Evolutionary conservation across 192 early-diverging fungal genomes (phyloP), one percentile per base, ranked within the genome.

Genomic region (Coemansia sp.): DNA sequence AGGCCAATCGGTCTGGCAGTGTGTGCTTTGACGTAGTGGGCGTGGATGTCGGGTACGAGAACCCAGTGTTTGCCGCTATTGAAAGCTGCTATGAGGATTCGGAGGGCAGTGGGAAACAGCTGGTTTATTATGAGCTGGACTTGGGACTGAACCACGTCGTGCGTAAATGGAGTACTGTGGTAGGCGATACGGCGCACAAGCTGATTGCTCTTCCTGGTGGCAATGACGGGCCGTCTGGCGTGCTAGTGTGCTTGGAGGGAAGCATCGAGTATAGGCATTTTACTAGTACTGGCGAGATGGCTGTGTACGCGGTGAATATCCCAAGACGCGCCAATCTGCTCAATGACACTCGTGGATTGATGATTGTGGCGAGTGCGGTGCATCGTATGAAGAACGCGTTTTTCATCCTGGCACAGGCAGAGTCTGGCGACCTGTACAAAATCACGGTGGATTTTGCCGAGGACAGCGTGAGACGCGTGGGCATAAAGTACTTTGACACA

Each of bases 61-160:
- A 98, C 78, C 98, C 98, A 11, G 87, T 97, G 43, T 99, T 99
- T 87, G 98, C 97, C 1, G 90, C 91, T 57, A 75, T 99, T 47
- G 98, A 99, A 76, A 86, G 90, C 1, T 91, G 90, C 76, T 95
- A 95, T 71, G 85, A 87, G 22, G 97, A 94, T 92, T 66, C 90
- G 89, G 12, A 87, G 89, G 73, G 83, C 86, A 29, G 27, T 29
- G 8, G 90, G 92, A 93, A 93, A 83, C 92, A 95, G 89, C 86
- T 99, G 70, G 93, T 90, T 34, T 97, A 94, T 68, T 98, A 98
- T 68, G 98, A 99, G 81, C 81, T 99, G 69, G 98, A 99, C 76
- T 88, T 99, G 64, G 98, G 98, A 20, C 87, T 99, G 29, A 99
- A 99, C 80, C 98, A 98, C 78, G 95, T 99, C 18, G 94, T 97